Evolutionary conservation across 2,329 filamentous ascomycete species (phyloP).

Genomic region (Pseudogymnoascus sp.): DNA sequence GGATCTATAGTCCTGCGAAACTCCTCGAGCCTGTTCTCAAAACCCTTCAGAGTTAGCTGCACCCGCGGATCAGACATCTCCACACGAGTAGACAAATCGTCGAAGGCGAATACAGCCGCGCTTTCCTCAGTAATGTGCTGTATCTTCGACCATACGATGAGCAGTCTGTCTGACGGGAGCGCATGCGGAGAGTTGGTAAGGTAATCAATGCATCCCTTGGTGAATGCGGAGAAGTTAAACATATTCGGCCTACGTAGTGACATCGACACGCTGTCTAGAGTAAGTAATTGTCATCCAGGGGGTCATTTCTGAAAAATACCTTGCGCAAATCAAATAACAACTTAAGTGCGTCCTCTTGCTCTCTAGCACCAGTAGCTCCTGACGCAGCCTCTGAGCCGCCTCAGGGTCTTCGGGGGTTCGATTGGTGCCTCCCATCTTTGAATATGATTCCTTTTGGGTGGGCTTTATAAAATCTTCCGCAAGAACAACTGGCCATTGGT

Average conservation of each 20-base stretch:
- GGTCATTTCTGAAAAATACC: constrained; percentile 18
- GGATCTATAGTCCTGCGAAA: constrained; percentile 34
- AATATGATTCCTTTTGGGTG: not conserved
- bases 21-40: constrained; percentile 40
- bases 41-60: constrained; percentile 41
- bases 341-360: constrained; percentile 31
- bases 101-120: constrained; percentile 42
- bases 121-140: constrained; percentile 44
- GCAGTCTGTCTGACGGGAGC: constrained; percentile 27
- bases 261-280: constrained; percentile 29
- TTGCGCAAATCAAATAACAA: constrained; percentile 30
- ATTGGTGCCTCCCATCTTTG: not conserved
- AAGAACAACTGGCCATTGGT: not conserved
- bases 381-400: not conserved
- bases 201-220: constrained; percentile 33
- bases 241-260: constrained; percentile 34
- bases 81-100: constrained; percentile 28
- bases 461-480: not conserved
- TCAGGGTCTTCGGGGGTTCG: not conserved
- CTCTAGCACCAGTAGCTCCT: constrained; percentile 24
- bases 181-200: constrained; percentile 29
- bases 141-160: constrained; percentile 33
- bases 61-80: constrained; percentile 43
- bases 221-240: constrained; percentile 33
- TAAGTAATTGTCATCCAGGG: constrained; percentile 12